phyloP scores from a whole-genome alignment of 78 protist genomes.

The Dictyostelium intermedium region DNA sequence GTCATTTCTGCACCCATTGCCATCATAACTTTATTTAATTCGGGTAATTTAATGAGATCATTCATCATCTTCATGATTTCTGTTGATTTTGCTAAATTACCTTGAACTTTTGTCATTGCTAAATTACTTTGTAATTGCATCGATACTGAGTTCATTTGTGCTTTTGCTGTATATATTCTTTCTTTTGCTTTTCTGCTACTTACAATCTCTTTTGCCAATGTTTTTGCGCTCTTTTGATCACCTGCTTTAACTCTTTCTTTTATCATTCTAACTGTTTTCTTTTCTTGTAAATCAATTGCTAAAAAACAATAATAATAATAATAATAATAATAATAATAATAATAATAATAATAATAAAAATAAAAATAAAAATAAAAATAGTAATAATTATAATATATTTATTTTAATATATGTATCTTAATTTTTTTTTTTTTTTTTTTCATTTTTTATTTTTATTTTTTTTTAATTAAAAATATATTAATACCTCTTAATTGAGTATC shows the following conservation, averaged over 20 bases:
- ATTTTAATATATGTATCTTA: too few species aligned
- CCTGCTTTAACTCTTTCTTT: constrained; percentile 83
- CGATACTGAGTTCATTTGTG: constrained; percentile 78
- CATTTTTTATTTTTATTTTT: too few species aligned
- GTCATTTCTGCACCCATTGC: constrained; percentile 75
- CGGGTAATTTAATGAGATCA: constrained; percentile 72
- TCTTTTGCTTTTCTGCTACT: constrained; percentile 56
- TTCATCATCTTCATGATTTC: constrained; percentile 82
- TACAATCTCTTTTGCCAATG: constrained; percentile 74
- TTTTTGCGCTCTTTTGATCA: constrained; percentile 72
- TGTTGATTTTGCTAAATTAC: constrained; percentile 69
- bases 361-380: not conserved
- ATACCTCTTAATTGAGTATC: constrained; percentile 77
- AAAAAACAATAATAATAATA: not conserved
- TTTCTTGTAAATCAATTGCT: constrained; percentile 71
- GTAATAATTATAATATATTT: not conserved
- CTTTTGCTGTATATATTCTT: constrained; percentile 82
- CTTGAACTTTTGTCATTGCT: constrained; percentile 76
- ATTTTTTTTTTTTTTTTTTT: too few species aligned
- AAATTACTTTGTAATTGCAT: constrained; percentile 77
- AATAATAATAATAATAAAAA: not conserved
- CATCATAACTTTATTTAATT: constrained; percentile 72
- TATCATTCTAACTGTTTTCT: constrained; percentile 60
- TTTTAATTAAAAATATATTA: too few species aligned
- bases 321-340: not conserved